A percentile compares a stretch with the other conserved stretches of the same genome.
Evolutionary conservation across 371 early-diverging fungal species (phyloP).

Genomic region (Syncephalastrum monosporum): DNA sequence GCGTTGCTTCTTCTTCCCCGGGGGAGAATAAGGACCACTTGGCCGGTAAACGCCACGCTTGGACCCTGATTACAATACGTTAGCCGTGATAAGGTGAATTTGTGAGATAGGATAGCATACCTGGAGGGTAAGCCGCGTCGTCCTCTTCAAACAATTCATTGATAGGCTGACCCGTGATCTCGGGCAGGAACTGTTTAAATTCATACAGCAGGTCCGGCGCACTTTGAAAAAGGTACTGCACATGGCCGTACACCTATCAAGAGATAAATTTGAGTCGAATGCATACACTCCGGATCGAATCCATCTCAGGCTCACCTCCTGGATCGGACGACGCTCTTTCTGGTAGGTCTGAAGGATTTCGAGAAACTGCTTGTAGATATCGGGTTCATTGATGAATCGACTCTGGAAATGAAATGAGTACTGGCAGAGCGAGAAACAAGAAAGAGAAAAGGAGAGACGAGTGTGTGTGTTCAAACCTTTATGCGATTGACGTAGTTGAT

Average conservation of each 20-base stretch:
- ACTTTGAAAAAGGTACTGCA: conserved; percentile 74
- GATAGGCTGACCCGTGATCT: conserved; percentile 26
- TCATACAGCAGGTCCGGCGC: conserved; percentile 89
- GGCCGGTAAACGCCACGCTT: no score
- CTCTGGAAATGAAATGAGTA: conserved; percentile 48
- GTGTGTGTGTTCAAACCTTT: conserved; percentile 55
- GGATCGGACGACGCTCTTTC: conserved; percentile 84
- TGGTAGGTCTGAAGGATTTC: conserved; percentile 93
- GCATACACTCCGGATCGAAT: no score
- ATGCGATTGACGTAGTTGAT: conserved; percentile 97
- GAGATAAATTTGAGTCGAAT: neutral
- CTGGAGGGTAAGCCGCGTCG: no score
- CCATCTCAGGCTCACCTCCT: conserved; percentile 54
- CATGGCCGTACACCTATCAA: conserved; percentile 65
- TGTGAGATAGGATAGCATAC: no score
- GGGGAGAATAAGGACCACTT: neutral
- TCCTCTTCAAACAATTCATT: no score
- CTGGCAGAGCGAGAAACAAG: neutral
- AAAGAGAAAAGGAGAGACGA: neutral
- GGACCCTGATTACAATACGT: no score
- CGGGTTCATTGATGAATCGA: conserved; percentile 83
- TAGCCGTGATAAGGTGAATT: no score
- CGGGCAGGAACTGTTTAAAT: conserved; percentile 93
- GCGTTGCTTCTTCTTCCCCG: conserved; percentile 10
- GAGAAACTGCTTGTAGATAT: conserved; percentile 89